These are phyloP conservation scores for Coemansia sp. DNA, from an alignment of 192 early-diverging fungal genomes.

Conservation along the genomic window DNA sequence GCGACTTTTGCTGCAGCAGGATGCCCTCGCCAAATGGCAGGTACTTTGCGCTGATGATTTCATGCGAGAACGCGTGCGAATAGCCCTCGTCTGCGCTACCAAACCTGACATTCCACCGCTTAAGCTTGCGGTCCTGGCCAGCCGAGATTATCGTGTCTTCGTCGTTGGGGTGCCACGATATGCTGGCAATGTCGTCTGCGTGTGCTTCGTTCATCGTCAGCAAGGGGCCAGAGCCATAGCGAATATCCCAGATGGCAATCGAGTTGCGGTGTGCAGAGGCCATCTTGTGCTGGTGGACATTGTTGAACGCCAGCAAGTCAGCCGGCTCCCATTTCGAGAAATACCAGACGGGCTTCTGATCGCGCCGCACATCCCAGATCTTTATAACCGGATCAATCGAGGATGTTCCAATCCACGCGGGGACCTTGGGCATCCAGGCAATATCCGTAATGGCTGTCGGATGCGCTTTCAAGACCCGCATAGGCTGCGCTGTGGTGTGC, in stretches of 20 bases:
- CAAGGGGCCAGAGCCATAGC: conserved; percentile 33
- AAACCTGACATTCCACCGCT: conserved; percentile 22
- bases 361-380: conserved; percentile 45
- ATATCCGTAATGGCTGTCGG: conserved; percentile 45
- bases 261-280: conserved; percentile 39
- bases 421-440: conserved; percentile 37
- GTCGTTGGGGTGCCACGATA: conserved; percentile 33
- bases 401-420: conserved; percentile 38
- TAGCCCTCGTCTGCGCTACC: conserved; percentile 16
- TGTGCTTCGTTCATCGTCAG: conserved; percentile 36
- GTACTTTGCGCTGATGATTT: conserved; percentile 29
- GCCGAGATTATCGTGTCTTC: conserved; percentile 24
- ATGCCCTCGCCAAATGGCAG: conserved; percentile 38
- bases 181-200: conserved; percentile 31
- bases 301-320: conserved; percentile 34
- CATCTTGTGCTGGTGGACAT: conserved; percentile 30
- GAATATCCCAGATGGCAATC: conserved; percentile 47
- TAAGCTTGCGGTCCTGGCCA: conserved; percentile 32
- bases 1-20: conserved; percentile 23
- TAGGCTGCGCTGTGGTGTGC: conserved; percentile 19
- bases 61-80: conserved; percentile 14
- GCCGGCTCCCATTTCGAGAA: conserved; percentile 45
- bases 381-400: conserved; percentile 46
- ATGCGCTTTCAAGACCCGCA: conserved; percentile 32
- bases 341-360: conserved; percentile 48